These are phyloP conservation scores for Podospora appendiculata DNA, from an alignment of 495 filamentous ascomycete genomes.

Conservation along the genomic window DNA sequence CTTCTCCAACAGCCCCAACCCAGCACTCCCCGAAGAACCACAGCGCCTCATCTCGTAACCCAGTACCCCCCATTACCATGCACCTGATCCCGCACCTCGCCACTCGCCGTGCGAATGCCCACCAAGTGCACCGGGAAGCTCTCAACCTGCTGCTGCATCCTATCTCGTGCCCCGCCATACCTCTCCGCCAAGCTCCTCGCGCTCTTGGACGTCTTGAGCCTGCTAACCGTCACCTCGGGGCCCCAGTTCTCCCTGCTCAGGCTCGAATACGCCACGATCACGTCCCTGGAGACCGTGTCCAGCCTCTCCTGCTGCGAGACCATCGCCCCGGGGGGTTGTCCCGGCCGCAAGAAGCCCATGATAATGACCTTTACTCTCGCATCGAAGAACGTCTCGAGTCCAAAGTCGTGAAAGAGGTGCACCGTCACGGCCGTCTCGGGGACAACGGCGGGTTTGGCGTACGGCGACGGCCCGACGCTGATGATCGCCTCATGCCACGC, in stretches of 20 bases:
- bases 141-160: slow-evolving; percentile 43
- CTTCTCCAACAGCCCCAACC: too few relatives aligned
- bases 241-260: slow-evolving; percentile 49
- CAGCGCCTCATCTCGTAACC: slow-evolving; percentile 12
- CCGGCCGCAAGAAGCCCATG: slow-evolving; percentile 46
- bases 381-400: slow-evolving; percentile 23
- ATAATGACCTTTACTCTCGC: slow-evolving; percentile 41
- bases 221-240: slow-evolving; percentile 25
- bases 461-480: slow-evolving; percentile 37
- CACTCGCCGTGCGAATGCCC: slow-evolving; percentile 47
- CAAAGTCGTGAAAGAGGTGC: slow-evolving; percentile 42
- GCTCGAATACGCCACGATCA: slow-evolving; percentile 38
- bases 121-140: slow-evolving; percentile 46
- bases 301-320: slow-evolving; percentile 31
- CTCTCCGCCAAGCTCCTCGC: slow-evolving; percentile 26
- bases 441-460: slow-evolving; percentile 28
- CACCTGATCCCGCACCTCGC: slow-evolving; percentile 37
- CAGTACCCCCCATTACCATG: slow-evolving; percentile 36
- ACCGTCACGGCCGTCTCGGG: slow-evolving; percentile 30
- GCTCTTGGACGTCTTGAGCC: slow-evolving; percentile 18
- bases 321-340: slow-evolving; percentile 16
- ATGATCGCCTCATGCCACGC: slow-evolving; percentile 50
- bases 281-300: slow-evolving; percentile 41
- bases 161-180: slow-evolving; percentile 28
- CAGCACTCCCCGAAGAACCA: too few relatives aligned